Evolutionary conservation across 2,329 filamentous ascomycete genomes (phyloP), one percentile per base, ranked within the genome.

Genomic region (Trichoderma gracile): DNA sequence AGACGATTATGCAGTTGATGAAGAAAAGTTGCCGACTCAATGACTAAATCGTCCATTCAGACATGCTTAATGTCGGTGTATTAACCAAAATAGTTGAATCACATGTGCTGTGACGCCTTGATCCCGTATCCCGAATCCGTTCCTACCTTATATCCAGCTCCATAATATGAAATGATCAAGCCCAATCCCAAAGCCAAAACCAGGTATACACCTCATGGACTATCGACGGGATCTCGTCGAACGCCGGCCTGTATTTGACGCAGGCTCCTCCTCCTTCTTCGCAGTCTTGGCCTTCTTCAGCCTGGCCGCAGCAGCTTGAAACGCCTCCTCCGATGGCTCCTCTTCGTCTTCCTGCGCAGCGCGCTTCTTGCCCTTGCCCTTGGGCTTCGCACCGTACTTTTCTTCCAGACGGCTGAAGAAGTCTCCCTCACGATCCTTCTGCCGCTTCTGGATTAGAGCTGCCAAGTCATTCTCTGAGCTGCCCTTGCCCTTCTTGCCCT

Each of bases 381-480:
- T 86, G 56, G 72, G 72, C 15, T 73, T 73, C 8, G 80, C 78
- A 30, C 81, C 79, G 74, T 96, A 96, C 78, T 94, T 96, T 55
- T 88, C 90, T 65, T 91, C 91, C 56, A 97, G 77, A 56, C 84
- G 80, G 67, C 91, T 90, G 25, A 96, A 78, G 73, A 96, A 92
- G 43, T 79, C 80, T 30, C 78, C 81, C 5, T 75, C 76, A 40
- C 90, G 81, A 47, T 83, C 82, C 69, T 89, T 82, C 74, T 95
- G 90, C 53, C 89, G 85, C 71, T 85, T 82, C 73, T 85, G 84
- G 67, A 96, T 96, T 71, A 96, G 75, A 1, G 90, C 90, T n/a
- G 88, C 86, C 45, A 96, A 79, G 21, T 76, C 79, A 38, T 81
- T 79, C 70, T 86, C 84, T 0, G 82, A 81, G 72, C 74, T 72